phyloP scores from a whole-genome alignment of 768 basidiomycete genomes.

The Panus rudis region DNA sequence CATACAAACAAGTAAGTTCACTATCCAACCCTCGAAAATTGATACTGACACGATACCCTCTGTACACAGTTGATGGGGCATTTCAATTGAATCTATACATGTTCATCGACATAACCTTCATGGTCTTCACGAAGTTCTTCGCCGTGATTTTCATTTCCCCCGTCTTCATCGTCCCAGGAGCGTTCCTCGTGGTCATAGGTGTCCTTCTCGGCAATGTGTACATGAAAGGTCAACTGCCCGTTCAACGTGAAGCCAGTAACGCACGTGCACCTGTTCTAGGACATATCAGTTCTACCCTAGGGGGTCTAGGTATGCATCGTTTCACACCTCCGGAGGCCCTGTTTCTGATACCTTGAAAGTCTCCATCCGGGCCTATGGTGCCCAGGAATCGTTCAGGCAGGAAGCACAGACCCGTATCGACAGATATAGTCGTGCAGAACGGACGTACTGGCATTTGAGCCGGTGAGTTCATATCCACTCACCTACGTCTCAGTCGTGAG shows the following conservation, averaged over 20 bases:
- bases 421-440: constrained; percentile 32
- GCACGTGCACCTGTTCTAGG: constrained; percentile 40
- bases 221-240: constrained; percentile 48
- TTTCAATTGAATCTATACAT: constrained; percentile 15
- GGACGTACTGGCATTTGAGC: constrained; percentile 41
- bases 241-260: constrained; percentile 50
- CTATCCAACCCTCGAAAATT: neutral
- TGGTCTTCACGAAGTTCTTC: constrained; percentile 27
- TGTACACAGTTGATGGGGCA: constrained; percentile 26
- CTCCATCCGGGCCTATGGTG: constrained; percentile 50
- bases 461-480: constrained; percentile 20
- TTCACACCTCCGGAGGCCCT: neutral
- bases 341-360: constrained; percentile 13
- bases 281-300: constrained; percentile 43
- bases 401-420: constrained; percentile 41
- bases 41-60: neutral
- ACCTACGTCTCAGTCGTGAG: neutral
- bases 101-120: constrained; percentile 22
- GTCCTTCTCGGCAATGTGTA: constrained; percentile 38
- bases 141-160: constrained; percentile 32
- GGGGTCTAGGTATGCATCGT: constrained; percentile 32
- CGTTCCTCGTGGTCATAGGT: constrained; percentile 29
- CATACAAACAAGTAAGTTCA: constrained; percentile 31
- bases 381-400: constrained; percentile 34
- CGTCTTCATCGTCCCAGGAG: constrained; percentile 32